Evolutionary conservation across 306 rosid species (phyloP).

Genomic region (Gynostemma pentaphyllum): DNA sequence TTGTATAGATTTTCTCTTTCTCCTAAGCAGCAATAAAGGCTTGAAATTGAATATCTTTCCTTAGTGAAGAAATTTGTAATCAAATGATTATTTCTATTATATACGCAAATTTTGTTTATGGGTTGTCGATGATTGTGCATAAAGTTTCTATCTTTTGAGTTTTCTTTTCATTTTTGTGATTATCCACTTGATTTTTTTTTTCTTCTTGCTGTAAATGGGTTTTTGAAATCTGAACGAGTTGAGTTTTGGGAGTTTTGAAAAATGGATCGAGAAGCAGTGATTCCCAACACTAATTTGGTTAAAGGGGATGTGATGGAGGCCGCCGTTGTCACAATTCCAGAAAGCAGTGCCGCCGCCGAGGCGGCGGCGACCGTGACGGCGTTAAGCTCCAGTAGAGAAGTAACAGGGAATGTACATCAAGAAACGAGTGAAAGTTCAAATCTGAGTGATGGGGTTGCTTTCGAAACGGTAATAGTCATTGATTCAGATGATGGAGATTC

Average conservation of each 20-base stretch:
- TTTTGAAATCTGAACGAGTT: neutral
- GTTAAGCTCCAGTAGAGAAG: neutral
- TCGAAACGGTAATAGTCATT: constrained; percentile 37
- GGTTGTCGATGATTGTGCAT: neutral
- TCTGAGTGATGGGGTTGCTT: constrained; percentile 23
- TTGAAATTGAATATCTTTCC: neutral
- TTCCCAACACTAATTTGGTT: neutral
- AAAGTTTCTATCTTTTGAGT: neutral
- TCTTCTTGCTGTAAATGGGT: neutral
- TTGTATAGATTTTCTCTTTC: neutral
- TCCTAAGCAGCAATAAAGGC: neutral
- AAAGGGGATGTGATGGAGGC: neutral
- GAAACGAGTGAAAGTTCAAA: constrained; percentile 24
- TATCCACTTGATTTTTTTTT: neutral
- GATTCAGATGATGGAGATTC: constrained; percentile 32
- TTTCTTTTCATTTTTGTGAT: neutral
- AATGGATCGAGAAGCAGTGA: constrained; percentile 6
- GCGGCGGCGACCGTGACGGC: neutral
- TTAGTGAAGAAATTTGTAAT: neutral
- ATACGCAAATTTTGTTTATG: neutral
- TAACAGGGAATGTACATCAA: neutral
- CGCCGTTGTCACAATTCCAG: constrained; percentile 2
- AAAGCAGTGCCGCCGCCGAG: neutral
- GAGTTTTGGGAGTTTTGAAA: neutral
- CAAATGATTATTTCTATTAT: neutral